Percentiles rank a stretch among this genome's conserved stretches.
Conservation (phyloP, 768 basidiomycete genomes). For the Leucosporidium scottii region DNA sequence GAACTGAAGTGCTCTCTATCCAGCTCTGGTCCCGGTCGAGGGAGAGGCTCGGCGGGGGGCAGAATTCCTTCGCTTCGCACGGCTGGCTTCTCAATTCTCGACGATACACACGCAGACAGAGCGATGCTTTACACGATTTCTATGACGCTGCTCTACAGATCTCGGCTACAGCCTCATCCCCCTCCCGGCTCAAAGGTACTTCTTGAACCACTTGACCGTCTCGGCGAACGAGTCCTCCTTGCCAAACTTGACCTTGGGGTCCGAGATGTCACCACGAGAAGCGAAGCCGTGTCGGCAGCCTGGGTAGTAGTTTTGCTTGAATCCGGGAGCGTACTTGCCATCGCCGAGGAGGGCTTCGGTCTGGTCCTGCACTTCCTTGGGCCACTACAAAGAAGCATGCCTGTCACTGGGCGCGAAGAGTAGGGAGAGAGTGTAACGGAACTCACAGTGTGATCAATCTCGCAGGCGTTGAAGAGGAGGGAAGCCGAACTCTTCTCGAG, state of each 20-base stretch:
- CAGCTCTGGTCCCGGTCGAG: no score
- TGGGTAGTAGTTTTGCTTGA: conserved; percentile 7
- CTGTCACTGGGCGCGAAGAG: no score
- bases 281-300: conserved; percentile 1
- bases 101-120: no score
- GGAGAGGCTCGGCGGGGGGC: no score
- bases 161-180: no score
- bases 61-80: no score
- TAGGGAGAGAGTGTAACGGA: no score
- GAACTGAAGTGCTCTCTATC: no score
- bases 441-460: conserved; percentile 14
- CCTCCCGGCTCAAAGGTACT: conserved; percentile 1
- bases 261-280: not conserved
- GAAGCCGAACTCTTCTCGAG: conserved; percentile 18
- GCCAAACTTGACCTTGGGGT: not conserved
- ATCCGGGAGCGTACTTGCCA: not conserved
- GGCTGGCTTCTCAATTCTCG: no score
- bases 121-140: no score
- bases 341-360: conserved; percentile 53
- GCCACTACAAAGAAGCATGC: conserved; percentile 45
- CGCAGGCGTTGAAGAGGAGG: conserved; percentile 27
- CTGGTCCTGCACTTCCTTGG: conserved; percentile 45
- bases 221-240: conserved; percentile 1
- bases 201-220: conserved; percentile 2
- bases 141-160: no score